A percentile compares a stretch with the other conserved stretches of the same genome.
phyloP scores from a whole-genome alignment of 805 yeast genomes.

The Candida methanosorbosa region DNA sequence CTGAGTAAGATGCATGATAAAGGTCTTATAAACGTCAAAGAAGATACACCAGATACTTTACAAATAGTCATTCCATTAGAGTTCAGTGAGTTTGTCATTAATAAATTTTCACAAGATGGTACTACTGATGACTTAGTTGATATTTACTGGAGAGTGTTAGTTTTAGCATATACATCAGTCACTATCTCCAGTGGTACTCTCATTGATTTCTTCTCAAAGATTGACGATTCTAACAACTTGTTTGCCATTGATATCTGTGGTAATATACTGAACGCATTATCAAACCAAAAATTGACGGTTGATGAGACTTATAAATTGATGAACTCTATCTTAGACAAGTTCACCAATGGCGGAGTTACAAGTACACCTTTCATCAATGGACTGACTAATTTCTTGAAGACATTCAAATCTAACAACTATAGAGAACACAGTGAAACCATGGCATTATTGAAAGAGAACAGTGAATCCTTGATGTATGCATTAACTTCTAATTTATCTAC shows the following conservation, averaged over 20 bases:
- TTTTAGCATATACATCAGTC: conserved; percentile 30
- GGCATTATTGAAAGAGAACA: conserved; percentile 7
- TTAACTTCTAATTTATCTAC: conserved; percentile 30
- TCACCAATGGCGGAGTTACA: conserved; percentile 6
- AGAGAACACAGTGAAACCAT: conserved; percentile 1
- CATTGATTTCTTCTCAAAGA: conserved; percentile 7
- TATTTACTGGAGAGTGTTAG: conserved; percentile 42
- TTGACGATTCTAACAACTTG: conserved; percentile 3
- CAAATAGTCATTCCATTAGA: conserved; percentile 23
- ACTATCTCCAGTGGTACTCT: conserved; percentile 15
- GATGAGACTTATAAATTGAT: conserved; percentile 10
- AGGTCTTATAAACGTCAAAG: conserved; percentile 6
- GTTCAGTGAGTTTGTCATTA: conserved; percentile 21
- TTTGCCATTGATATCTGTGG: conserved; percentile 37
- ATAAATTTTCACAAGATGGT: conserved; percentile 6
- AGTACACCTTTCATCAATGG: conserved; percentile 32
- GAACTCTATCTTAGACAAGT: background rate
- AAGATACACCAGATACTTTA: conserved; percentile 5
- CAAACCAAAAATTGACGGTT: conserved; percentile 15
- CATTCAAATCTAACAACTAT: background rate
- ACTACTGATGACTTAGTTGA: conserved; percentile 19
- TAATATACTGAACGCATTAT: conserved; percentile 25
- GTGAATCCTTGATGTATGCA: conserved; percentile 11
- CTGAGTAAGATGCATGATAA: conserved; percentile 27
- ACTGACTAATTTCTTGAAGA: conserved; percentile 18